Base-by-base conservation (phyloP, 192 early-diverging fungal species). In the Coemansia sp. region DNA sequence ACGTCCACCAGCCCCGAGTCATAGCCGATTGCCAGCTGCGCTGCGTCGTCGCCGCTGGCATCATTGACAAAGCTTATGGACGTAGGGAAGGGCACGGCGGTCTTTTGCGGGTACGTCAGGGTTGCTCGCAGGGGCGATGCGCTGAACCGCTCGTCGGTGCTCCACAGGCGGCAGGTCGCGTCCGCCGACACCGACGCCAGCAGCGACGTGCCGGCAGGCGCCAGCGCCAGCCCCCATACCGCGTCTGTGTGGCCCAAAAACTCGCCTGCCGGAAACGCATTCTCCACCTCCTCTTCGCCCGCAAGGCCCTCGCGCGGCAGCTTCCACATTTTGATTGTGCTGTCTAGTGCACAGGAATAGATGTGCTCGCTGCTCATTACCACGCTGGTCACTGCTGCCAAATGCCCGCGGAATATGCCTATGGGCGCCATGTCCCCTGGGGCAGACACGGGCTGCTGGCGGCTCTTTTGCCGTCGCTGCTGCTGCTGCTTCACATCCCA, bases 141-240 rank as follows among this genome's bases (percentile, higher is more conserved):
- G 3, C 11, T 14, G n/a, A 53, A 23, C 0, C 36, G 40, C 17
- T 51, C 32, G 20, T 46, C 55, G 5, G 42, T 51, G 36, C 47
- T 54, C 76, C 76, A 79, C 44, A 73, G n/a, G 1, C 48, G 26
- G 34, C 76, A 79, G 6, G 58, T 56, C 0, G 45, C 66, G 18
- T 79, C 76, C 0, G 76, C 76, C 3, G 60, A 53, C 15, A 66
- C 70, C 9, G 76, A 79, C 3, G 63, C 76, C 58, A 79, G 55
- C 49, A 71, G 15, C 30, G 28, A 54, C 3, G 54, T 47, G n/a
- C 28, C 28, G 0, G 36, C 5, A 0, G 49, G 39, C 6, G 46
- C 36, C 21, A 79, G 63, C 28, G 70, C 51, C 58, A 79, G 40
- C 34, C 52, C 70, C 76, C 76, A 79, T 14, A 79, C 70, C 0